Conservation (phyloP, 208 protist species). For the Tritrichomonas foetus region DNA sequence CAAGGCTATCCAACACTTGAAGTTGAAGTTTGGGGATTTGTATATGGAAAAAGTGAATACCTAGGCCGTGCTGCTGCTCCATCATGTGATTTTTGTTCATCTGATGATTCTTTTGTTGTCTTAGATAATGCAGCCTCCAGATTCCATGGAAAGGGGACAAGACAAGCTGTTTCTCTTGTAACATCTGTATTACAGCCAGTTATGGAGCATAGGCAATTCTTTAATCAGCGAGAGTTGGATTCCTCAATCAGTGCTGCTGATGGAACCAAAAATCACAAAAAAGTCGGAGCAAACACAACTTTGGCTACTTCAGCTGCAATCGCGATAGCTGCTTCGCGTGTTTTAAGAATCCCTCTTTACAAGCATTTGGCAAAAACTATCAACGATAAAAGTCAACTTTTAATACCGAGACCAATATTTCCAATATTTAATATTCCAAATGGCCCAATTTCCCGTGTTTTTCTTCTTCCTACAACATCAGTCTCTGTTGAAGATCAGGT, state of each 20-base stretch:
- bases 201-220: neutral
- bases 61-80: neutral
- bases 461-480: neutral
- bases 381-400: neutral
- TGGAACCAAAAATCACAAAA: neutral
- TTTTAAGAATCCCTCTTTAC: neutral
- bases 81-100: neutral
- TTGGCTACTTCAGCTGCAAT: neutral
- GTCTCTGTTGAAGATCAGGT: neutral
- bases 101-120: neutral
- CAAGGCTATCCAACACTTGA: neutral
- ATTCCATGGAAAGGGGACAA: neutral
- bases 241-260: neutral
- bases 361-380: neutral
- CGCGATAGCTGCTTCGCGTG: neutral
- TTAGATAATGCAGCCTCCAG: neutral
- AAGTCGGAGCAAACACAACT: neutral
- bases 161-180: neutral
- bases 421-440: neutral
- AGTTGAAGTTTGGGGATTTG: conserved; percentile 30
- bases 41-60: conserved; percentile 25
- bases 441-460: neutral
- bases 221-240: neutral
- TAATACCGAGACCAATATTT: neutral
- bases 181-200: neutral